phyloP scores from a whole-genome alignment of 2,329 filamentous ascomycete species.

The Alternaria triticimaculans region DNA sequence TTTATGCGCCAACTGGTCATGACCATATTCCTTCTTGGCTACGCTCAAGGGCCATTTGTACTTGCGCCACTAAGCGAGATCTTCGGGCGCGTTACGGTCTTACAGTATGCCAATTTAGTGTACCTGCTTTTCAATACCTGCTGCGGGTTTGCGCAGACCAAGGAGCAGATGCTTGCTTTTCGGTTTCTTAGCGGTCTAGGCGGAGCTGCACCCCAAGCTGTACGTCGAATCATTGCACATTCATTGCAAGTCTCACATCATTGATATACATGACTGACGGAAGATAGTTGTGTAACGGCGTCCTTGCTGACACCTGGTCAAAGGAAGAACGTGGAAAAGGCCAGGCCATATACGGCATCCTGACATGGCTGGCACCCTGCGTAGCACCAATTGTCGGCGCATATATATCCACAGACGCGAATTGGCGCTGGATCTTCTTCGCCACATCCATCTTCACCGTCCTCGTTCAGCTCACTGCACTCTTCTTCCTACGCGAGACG shows the following conservation, averaged over 20 bases:
- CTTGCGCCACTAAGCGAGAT: conserved; percentile 46
- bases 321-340: conserved; percentile 68
- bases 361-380: conserved; percentile 68
- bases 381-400: conserved; percentile 54
- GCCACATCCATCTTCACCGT: conserved; percentile 67
- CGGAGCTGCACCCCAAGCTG: conserved; percentile 42
- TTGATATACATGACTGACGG: not conserved
- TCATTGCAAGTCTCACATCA: not conserved
- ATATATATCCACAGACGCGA: conserved; percentile 34
- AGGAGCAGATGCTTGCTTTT: conserved; percentile 42
- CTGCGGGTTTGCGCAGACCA: conserved; percentile 43
- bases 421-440: conserved; percentile 77
- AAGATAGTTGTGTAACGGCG: conserved; percentile 40
- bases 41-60: conserved; percentile 47
- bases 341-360: conserved; percentile 66
- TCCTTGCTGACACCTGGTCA: conserved; percentile 61
- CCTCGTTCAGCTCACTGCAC: conserved; percentile 64
- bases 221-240: conserved; percentile 15
- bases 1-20: conserved; percentile 42
- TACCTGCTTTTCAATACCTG: conserved; percentile 45
- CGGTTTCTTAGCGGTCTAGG: conserved; percentile 45
- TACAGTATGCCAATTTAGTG: conserved; percentile 44
- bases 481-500: conserved; percentile 63
- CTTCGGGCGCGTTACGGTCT: conserved; percentile 42
- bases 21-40: conserved; percentile 48